Evolutionary conservation across 768 basidiomycete species (phyloP).

Genomic region (Sporobolomyces phaffii): DNA sequence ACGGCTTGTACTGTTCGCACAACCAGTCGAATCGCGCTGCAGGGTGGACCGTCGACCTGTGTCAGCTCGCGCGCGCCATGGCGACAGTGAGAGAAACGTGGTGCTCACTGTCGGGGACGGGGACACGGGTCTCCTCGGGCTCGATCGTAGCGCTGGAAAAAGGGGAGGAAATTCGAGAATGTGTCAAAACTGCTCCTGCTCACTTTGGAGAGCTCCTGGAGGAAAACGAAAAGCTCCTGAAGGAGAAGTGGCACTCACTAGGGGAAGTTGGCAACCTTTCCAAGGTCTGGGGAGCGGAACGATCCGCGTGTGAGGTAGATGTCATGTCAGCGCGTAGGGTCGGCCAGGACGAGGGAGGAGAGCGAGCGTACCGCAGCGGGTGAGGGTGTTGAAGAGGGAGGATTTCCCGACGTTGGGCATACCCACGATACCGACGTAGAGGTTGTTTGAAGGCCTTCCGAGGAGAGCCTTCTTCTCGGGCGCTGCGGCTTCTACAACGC

Average conservation of each 20-base stretch:
- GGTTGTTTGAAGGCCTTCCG: conserved; percentile 89
- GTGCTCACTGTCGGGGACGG: conserved; percentile 68
- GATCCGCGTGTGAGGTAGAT: background rate
- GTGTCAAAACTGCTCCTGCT: background rate
- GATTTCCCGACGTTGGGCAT: conserved; percentile 94
- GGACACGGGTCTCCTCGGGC: conserved; percentile 61
- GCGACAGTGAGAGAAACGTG: too few relatives aligned
- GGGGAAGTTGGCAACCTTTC: conserved; percentile 74
- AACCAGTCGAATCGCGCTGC: conserved; percentile 83
- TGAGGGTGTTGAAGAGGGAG: conserved; percentile 96
- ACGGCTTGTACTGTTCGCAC: conserved; percentile 81
- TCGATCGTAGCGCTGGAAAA: conserved; percentile 30
- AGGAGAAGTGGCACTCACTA: too few relatives aligned
- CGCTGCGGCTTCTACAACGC: conserved; percentile 53
- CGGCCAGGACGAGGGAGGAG: background rate
- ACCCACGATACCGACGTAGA: conserved; percentile 79
- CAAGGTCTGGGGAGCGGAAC: conserved; percentile 35
- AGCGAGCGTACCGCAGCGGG: conserved; percentile 71
- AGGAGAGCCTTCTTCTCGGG: conserved; percentile 79
- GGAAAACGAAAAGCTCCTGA: too few relatives aligned
- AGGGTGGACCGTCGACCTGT: background rate
- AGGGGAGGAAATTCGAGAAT: too few relatives aligned
- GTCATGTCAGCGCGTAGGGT: background rate
- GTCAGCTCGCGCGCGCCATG: too few relatives aligned
- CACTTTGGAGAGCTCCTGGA: background rate